Base-by-base conservation (phyloP, 768 basidiomycete species). In the Russula sp. region DNA sequence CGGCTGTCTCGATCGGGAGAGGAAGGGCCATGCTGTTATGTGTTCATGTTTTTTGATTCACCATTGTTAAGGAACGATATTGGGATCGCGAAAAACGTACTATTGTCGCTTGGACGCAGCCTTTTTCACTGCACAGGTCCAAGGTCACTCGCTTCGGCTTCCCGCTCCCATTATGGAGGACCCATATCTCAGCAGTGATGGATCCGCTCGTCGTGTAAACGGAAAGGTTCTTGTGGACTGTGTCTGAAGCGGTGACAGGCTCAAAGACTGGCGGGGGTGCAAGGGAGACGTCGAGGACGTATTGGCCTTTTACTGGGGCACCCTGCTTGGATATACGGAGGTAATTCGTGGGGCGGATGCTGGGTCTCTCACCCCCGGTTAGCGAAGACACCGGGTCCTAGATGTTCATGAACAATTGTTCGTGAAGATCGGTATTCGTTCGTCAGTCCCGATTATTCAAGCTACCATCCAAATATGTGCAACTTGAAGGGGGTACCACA, bases 171-270 rank as follows among this genome's bases (percentile, higher is more conserved):
- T 45, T 43, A n/a, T 51, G 42, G 3, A 20, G 14, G 18, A 50
- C 18, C 61, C 42, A 62, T 46, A 58, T 38, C n/a, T 62, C 56
- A 1, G 56, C n/a, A 9, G 18, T 22, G 50, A 62, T 32, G 3
- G 35, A 0, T 18, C 56, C 61, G 16, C 49, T 57, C 25, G 55
- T 62, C n/a, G 61, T 57, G 25, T 22, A 10, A 7, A 62, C 25
- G 9, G 48, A 46, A 11, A 62, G 56, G 29, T 62, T 62, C 49
- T 58, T 34, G 25, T n/a, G n/a, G n/a, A n/a, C n/a, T n/a, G n/a
- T n/a, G n/a, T n/a, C n/a, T n/a, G n/a, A n/a, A n/a, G n/a, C n/a
- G n/a, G n/a, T n/a, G n/a, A n/a, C n/a, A n/a, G n/a, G n/a, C n/a
- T n/a, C n/a, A n/a, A n/a, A n/a, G n/a, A 32, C 13, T n/a, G 36